Evolutionary conservation across 2,329 filamentous ascomycete genomes (phyloP), one percentile per base, ranked within the genome.

Genomic region (Monascus ruber): DNA sequence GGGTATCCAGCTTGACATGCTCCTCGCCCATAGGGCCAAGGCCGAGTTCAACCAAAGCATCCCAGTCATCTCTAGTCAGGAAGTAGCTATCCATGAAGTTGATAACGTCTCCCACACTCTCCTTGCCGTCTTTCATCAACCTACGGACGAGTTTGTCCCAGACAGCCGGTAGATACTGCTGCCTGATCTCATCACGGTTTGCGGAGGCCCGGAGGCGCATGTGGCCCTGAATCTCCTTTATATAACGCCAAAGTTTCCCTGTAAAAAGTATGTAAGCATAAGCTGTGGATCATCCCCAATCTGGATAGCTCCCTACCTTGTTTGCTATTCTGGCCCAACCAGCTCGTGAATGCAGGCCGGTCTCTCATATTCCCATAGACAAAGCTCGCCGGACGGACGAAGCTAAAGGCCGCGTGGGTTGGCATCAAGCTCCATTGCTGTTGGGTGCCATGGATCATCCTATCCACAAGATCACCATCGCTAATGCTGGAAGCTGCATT

Each of bases 381-480:
- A 55, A 83, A 94, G 60, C 86, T 94, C 5, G 91, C 82, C 4
- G 91, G 91, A 25, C 85, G 74, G 24, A 98, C 89, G 39, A 94
- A 93, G 56, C 88, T 94, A 67, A 96, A 95, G 31, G 95, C 74
- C 25, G 88, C 91, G 62, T 98, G 91, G 1, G 85, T 83, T 9
- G 91, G 91, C 91, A 98, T 98, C 45, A 98, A 67, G 56, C 85
- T 91, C 91, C 91, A 98, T 46, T 98, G 91, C 58, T 98, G 91
- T 58, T 98, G 91, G 34, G 86, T 85, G 25, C 91, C 91, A 60
- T 98, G 91, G 43, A 98, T 98, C 89, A 98, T 95, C 38, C 86
- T 77, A 61, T 98, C 91, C 2, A 96, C 85, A 29, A 98, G 69
- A 59, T 98, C 91, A 43, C 91, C 91, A 55, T 98, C 91, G 54